Evolutionary conservation across 495 filamentous ascomycete species (phyloP).

Genomic region (Penicillium cosmopolitanum): DNA sequence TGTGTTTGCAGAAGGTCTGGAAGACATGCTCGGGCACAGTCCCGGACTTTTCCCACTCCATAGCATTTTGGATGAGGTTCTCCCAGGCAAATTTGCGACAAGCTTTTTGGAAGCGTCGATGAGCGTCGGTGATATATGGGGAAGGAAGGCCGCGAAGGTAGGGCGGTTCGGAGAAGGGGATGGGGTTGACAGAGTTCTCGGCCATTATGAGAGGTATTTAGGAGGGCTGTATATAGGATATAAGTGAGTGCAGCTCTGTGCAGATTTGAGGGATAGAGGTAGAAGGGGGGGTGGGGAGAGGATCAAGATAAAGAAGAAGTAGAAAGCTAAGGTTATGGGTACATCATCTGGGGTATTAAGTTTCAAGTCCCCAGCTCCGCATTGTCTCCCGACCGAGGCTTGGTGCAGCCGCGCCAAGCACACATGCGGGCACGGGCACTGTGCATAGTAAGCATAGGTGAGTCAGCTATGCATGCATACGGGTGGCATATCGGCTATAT

Average conservation of each 20-base stretch:
- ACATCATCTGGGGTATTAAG: no score
- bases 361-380: conserved; percentile 15
- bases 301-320: background rate
- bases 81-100: conserved; percentile 66
- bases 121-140: conserved; percentile 66
- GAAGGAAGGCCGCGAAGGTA: conserved; percentile 71
- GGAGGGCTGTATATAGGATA: no score
- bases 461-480: conserved; percentile 5
- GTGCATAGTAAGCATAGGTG: background rate
- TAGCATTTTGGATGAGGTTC: conserved; percentile 60
- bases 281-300: background rate
- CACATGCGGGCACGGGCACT: background rate
- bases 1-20: conserved; percentile 58
- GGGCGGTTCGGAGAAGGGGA: conserved; percentile 77
- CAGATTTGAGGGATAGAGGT: background rate
- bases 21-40: conserved; percentile 66
- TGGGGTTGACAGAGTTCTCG: conserved; percentile 36
- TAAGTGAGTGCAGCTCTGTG: background rate
- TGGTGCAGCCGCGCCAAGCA: conserved; percentile 14
- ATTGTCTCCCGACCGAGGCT: conserved; percentile 27
- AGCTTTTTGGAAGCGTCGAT: conserved; percentile 66
- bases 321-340: no score
- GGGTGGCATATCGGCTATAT: background rate
- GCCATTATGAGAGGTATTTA: conserved; percentile 35
- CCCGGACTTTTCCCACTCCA: conserved; percentile 68